Evolutionary conservation across 306 rosid species (phyloP).

Genomic region (Cotoneaster glaucophyllus): DNA sequence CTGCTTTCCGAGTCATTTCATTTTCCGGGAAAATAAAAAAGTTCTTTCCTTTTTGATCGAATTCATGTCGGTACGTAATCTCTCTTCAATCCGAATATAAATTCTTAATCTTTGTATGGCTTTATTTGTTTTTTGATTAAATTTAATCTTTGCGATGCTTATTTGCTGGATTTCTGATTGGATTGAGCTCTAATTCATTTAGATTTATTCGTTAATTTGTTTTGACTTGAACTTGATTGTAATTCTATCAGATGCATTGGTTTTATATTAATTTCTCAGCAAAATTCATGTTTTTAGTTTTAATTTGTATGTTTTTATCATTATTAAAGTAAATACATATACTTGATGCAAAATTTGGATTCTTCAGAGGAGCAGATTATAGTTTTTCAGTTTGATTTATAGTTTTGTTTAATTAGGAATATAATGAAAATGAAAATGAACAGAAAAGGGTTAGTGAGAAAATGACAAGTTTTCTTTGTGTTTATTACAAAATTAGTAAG

Average conservation of each 20-base stretch:
- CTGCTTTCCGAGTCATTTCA: conserved; percentile 18
- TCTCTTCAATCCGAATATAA: background rate
- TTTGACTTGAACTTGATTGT: background rate
- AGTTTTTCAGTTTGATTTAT: background rate
- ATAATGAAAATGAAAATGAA: background rate
- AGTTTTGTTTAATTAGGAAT: background rate
- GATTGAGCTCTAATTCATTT: conserved; percentile 2
- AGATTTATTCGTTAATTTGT: background rate
- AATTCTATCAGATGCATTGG: background rate
- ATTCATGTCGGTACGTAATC: conserved; percentile 89
- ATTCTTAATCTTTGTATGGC: background rate
- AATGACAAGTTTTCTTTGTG: background rate
- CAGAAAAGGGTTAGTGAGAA: background rate
- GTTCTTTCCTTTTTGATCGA: conserved; percentile 13
- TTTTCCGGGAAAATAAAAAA: conserved; percentile 27
- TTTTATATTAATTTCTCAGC: background rate
- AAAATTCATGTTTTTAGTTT: background rate
- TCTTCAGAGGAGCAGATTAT: background rate
- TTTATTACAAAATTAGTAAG: background rate
- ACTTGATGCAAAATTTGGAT: background rate
- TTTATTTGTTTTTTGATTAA: background rate
- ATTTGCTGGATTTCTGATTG: conserved; percentile 23
- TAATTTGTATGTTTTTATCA: background rate
- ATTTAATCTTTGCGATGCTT: conserved; percentile 14
- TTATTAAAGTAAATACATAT: background rate